These are phyloP conservation scores for maize (Zea mays) DNA, from an alignment of 176 grass and related monocot genomes.

Conservation along the genomic window Zm-B73-REFERENCE-NAM-5.0 NC_050105.1:129153501-129154000, in stretches of 20 bases:
- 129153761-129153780: slow-evolving; percentile 17
- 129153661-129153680: slow-evolving; percentile 14
- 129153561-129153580: slow-evolving; percentile 28
- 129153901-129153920: slow-evolving; percentile 86
- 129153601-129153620: slow-evolving; percentile 1
- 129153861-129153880: slow-evolving; percentile 74
- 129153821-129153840: slow-evolving; percentile 45
- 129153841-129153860: slow-evolving; percentile 57
- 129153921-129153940: slow-evolving; percentile 79
- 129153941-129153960: slow-evolving; percentile 72
- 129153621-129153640: slow-evolving; percentile 48
- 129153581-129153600: slow-evolving; percentile 17
- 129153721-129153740: slow-evolving; percentile 36
- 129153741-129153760: slow-evolving; percentile 26
- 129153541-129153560: slow-evolving; percentile 61
- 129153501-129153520: slow-evolving; percentile 37
- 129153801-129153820: slow-evolving; percentile 31
- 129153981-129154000: slow-evolving; percentile 77
- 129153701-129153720: slow-evolving; percentile 31
- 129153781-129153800: slow-evolving; percentile 40
- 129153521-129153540: slow-evolving; percentile 40
- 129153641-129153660: slow-evolving; percentile 29
- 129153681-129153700: slow-evolving; percentile 27
- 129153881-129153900: slow-evolving; percentile 50
- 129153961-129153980: slow-evolving; percentile 69